phyloP scores from a whole-genome alignment of 2,329 filamentous ascomycete genomes.

The Hymenoscyphus scutula region DNA sequence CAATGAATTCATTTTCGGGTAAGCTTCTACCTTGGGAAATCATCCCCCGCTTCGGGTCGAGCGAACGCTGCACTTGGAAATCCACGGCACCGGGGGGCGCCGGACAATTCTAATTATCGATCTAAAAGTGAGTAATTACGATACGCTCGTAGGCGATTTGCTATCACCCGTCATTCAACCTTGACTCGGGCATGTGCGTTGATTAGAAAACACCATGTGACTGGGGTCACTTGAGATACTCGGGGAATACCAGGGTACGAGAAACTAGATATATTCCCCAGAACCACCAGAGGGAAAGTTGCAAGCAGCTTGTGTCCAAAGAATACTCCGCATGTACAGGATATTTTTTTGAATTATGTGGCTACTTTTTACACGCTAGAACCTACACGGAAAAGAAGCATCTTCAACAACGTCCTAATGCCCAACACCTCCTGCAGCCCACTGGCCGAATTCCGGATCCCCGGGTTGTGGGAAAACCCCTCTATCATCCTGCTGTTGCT shows the following conservation, averaged over 20 bases:
- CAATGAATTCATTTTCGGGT: background rate
- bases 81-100: too few species aligned
- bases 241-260: too few species aligned
- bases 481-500: conserved; percentile 41
- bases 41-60: background rate
- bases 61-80: background rate
- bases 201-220: too few species aligned
- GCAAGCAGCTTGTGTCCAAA: background rate
- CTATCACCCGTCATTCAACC: too few species aligned
- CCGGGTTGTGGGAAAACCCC: conserved; percentile 64
- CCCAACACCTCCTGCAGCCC: conserved; percentile 62
- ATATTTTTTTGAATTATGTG: background rate
- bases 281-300: background rate
- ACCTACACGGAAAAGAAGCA: conserved; percentile 20
- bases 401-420: conserved; percentile 41
- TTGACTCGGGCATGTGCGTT: too few species aligned
- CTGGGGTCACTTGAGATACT: too few species aligned
- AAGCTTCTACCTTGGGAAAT: background rate
- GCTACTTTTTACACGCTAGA: conserved; percentile 7
- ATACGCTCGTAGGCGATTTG: too few species aligned
- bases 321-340: background rate
- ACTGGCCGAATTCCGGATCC: conserved; percentile 66
- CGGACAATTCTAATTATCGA: too few species aligned
- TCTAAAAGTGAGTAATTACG: too few species aligned
- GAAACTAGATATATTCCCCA: too few species aligned